Base-by-base conservation (phyloP, 164 flowering plant species). In the Tinospora cordifolia region DNA sequence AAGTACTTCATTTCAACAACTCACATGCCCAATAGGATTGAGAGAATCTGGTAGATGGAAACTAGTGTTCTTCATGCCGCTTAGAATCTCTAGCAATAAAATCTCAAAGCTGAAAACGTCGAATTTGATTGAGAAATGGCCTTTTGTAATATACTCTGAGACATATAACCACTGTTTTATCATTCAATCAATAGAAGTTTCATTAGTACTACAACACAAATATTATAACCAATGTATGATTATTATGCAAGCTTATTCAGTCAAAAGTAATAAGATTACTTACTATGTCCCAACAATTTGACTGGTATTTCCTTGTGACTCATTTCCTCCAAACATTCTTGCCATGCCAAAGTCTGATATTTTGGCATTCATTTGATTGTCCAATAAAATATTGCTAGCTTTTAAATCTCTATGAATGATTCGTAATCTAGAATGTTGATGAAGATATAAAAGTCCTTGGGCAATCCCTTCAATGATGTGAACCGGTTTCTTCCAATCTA, bases 371-470 rank as follows among this genome's bases (percentile, higher is more conserved):
- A 65, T 39, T 22, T 65, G 21, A 22, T 19, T 41, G 21, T 65
- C 74, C 64, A 71, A 54, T 0, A 71, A 49, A 51, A 71, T 71
- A 63, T 71, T 71, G 62, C 73, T 63, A 21, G 68, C 73, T 64
- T 71, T 71, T 3, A 71, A 44, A 63, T 71, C 73, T 63, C 68
- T 64, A 15, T 71, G 74, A 34, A 71, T 71, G 36, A 71, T 65
- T 71, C 46, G 34, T 5, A 72, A 24, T 57, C 69, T 72, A 11
- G 74, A 71, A 39, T 72, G 59, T 9, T 58, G 58, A n/a, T 65
- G 69, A 72, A 65, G 69, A 66, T 72, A 72, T 54, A 72, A 65
- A 34, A 49, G 49, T 11, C 58, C 70, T 67, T 51, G 70, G n/a
- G 60, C 58, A 25, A 51, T 67, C 40, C 70, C 70, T n/a, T 67